Evolutionary conservation across 257 asterid species (phyloP).

Genomic region (Solanum chiquidenum): DNA sequence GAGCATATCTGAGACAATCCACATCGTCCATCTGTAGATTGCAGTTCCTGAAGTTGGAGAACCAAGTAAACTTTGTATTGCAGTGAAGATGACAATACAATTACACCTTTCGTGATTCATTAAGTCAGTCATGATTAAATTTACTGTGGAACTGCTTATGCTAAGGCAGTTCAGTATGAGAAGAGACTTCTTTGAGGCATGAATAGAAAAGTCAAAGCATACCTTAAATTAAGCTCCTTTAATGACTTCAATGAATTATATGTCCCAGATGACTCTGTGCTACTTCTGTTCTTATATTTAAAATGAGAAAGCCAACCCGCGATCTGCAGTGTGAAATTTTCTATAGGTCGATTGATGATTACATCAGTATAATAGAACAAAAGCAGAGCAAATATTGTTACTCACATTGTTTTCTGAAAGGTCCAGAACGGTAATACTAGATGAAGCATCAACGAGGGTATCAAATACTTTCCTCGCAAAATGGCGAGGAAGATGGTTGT

Average conservation of each 20-base stretch:
- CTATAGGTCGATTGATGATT: background rate
- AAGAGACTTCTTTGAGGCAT: background rate
- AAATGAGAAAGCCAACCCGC: slow-evolving; percentile 68
- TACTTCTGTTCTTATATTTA: slow-evolving; percentile 34
- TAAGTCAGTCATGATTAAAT: background rate
- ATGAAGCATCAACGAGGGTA: slow-evolving; percentile 54
- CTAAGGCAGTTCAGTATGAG: background rate
- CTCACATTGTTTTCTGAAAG: slow-evolving; percentile 91
- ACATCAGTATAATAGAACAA: slow-evolving; percentile 3
- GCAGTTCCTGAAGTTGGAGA: slow-evolving; percentile 43
- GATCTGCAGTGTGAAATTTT: slow-evolving; percentile 40
- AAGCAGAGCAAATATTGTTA: slow-evolving; percentile 1
- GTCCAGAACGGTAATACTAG: slow-evolving; percentile 50
- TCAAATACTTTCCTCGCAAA: slow-evolving; percentile 51
- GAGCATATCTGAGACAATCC: slow-evolving; percentile 49
- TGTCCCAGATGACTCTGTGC: slow-evolving; percentile 18
- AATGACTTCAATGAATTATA: slow-evolving; percentile 56
- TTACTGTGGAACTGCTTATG: background rate
- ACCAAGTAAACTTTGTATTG: background rate
- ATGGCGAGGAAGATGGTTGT: slow-evolving; percentile 43
- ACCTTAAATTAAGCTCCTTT: slow-evolving; percentile 77
- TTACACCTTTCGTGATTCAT: background rate
- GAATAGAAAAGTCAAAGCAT: slow-evolving; percentile 9
- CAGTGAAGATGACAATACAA: background rate
- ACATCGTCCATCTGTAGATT: slow-evolving; percentile 52